Conservation (phyloP, 2,329 filamentous ascomycete genomes). For the Zymoseptoria crescenta region DNA sequence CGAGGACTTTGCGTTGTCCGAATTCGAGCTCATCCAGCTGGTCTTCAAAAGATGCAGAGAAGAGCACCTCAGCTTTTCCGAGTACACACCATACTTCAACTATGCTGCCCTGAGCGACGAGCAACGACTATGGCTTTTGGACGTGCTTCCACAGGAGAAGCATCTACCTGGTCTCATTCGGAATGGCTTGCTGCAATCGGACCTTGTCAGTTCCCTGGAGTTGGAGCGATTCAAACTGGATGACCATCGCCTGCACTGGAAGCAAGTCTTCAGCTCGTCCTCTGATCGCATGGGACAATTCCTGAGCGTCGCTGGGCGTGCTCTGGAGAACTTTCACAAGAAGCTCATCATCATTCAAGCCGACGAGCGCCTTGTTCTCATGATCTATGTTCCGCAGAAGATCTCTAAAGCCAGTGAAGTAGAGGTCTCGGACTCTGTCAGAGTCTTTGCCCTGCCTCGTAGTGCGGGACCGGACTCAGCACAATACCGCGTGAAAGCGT, state of each 20-base stretch:
- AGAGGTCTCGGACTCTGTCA: background rate
- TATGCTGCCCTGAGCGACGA: background rate
- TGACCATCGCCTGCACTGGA: conserved; percentile 1
- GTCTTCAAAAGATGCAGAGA: background rate
- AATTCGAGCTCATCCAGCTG: conserved; percentile 3
- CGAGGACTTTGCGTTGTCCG: conserved; percentile 1
- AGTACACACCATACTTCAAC: conserved; percentile 1
- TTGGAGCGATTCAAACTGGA: background rate
- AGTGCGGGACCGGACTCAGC: background rate
- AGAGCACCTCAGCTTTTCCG: background rate
- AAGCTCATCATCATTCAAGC: conserved; percentile 2
- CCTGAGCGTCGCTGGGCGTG: background rate
- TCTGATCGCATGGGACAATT: conserved; percentile 3
- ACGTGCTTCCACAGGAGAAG: background rate
- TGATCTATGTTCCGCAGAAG: conserved; percentile 4
- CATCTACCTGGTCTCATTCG: background rate
- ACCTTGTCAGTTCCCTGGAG: background rate
- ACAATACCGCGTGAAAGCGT: background rate
- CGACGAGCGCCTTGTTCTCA: conserved; percentile 2
- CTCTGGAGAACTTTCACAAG: conserved; percentile 3
- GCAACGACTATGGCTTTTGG: background rate
- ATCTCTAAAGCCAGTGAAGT: background rate
- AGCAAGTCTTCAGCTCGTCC: conserved; percentile 1
- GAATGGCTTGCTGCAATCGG: conserved; percentile 2
- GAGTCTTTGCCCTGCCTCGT: conserved; percentile 4